Conservation (phyloP, 2,329 filamentous ascomycete genomes). For the Thelonectria olida region DNA sequence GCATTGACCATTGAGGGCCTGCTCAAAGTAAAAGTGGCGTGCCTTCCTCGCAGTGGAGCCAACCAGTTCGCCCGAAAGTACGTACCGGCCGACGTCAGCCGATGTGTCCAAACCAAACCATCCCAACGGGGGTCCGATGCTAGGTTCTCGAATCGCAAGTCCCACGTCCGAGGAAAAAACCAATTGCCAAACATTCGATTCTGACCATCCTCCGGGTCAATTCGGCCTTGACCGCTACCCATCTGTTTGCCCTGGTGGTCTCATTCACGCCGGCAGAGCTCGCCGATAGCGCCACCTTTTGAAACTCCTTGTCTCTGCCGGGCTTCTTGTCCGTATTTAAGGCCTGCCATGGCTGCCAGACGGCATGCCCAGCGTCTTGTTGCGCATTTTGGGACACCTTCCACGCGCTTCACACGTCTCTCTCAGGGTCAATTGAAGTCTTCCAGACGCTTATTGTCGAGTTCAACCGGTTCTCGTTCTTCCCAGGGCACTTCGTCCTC, state of each 20-base stretch:
- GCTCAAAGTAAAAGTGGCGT: slow-evolving; percentile 26
- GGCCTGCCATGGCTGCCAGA: slow-evolving; percentile 42
- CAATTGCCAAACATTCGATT: slow-evolving; percentile 44
- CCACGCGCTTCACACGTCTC: slow-evolving; percentile 33
- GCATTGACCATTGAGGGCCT: neutral
- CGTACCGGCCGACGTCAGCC: slow-evolving; percentile 29
- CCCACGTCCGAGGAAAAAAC: slow-evolving; percentile 10
- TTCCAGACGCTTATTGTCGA: slow-evolving; percentile 39
- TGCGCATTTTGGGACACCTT: slow-evolving; percentile 40
- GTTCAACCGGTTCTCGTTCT: slow-evolving; percentile 31
- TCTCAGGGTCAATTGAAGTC: slow-evolving; percentile 39
- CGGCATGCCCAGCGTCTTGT: slow-evolving; percentile 43
- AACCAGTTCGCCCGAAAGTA: neutral
- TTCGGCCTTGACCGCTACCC: slow-evolving; percentile 36
- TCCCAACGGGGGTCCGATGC: slow-evolving; percentile 8
- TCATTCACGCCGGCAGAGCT: slow-evolving; percentile 26
- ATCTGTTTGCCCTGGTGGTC: slow-evolving; percentile 32
- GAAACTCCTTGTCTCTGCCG: slow-evolving; percentile 16
- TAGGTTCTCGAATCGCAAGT: slow-evolving; percentile 5
- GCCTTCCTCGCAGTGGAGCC: neutral
- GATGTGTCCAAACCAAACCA: slow-evolving; percentile 27
- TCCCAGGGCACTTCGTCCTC: slow-evolving; percentile 30
- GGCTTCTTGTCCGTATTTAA: slow-evolving; percentile 32
- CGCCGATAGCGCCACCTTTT: slow-evolving; percentile 34
- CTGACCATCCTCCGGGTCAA: slow-evolving; percentile 39